A percentile compares a stretch with the other conserved stretches of the same genome.
Conservation (phyloP, 2,329 filamentous ascomycete genomes). For the Remersonia thermophila region DNA sequence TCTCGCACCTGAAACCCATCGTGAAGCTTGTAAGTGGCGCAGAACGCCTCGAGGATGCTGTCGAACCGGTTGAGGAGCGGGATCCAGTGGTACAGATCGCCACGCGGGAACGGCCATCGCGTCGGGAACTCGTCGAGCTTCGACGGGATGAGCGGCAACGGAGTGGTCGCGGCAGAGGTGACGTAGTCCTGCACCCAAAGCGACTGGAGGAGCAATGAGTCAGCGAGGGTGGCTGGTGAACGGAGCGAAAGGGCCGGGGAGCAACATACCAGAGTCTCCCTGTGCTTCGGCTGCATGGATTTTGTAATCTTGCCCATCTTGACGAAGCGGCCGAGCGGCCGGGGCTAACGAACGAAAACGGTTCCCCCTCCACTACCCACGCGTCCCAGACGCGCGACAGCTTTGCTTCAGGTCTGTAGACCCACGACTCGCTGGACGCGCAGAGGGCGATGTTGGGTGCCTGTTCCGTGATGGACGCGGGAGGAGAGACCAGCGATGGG, state of each 20-base stretch:
- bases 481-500: not conserved
- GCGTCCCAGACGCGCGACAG: constrained; percentile 28
- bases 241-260: not conserved
- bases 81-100: constrained; percentile 98
- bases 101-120: constrained; percentile 88
- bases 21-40: constrained; percentile 64
- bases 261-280: constrained; percentile 49
- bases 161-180: constrained; percentile 51
- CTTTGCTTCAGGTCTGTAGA: constrained; percentile 18
- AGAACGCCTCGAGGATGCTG: constrained; percentile 70
- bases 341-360: constrained; percentile 24
- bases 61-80: constrained; percentile 89
- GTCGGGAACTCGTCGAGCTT: constrained; percentile 71
- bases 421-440: constrained; percentile 9
- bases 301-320: constrained; percentile 60
- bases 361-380: constrained; percentile 47
- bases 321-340: constrained; percentile 49
- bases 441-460: not conserved
- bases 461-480: not conserved
- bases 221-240: not conserved
- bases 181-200: constrained; percentile 78
- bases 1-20: constrained; percentile 68
- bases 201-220: constrained; percentile 45
- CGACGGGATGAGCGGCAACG: constrained; percentile 64
- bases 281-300: constrained; percentile 53